phyloP scores from a whole-genome alignment of 2,329 filamentous ascomycete genomes.

The Aspergillus quadrilineatus region DNA sequence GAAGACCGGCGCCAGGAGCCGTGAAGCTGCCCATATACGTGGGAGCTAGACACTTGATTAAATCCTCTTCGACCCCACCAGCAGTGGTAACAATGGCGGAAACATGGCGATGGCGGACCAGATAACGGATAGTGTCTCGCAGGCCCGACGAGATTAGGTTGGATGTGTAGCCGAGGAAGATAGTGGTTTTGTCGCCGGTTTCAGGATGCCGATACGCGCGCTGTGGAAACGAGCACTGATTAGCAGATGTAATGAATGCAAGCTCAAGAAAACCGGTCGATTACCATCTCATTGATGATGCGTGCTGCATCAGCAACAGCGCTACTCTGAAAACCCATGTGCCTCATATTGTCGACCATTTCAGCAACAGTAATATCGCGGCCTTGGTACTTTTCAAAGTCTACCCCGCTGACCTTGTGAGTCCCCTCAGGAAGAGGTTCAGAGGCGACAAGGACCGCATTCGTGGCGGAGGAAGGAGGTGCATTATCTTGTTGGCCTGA shows the following conservation, averaged over 20 bases:
- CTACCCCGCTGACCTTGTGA: constrained; percentile 83
- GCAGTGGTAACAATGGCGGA: constrained; percentile 93
- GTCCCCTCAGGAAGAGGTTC: constrained; percentile 68
- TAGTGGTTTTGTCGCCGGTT: constrained; percentile 76
- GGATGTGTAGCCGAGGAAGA: constrained; percentile 96
- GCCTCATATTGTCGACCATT: constrained; percentile 74
- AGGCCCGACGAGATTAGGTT: constrained; percentile 97
- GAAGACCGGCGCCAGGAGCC: constrained; percentile 72
- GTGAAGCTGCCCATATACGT: constrained; percentile 91
- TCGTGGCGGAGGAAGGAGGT: constrained; percentile 63
- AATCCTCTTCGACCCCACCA: constrained; percentile 92
- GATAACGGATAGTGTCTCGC: constrained; percentile 84
- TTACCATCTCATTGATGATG: constrained; percentile 94
- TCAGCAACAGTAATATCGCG: constrained; percentile 80
- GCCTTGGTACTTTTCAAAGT: constrained; percentile 76
- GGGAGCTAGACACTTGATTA: constrained; percentile 95
- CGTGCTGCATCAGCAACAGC: constrained; percentile 82
- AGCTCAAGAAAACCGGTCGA: background rate
- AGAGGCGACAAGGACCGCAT: constrained; percentile 82
- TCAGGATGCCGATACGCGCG: constrained; percentile 78
- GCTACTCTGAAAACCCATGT: constrained; percentile 82
- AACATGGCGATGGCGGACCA: constrained; percentile 89
- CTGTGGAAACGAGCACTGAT: constrained; percentile 33
- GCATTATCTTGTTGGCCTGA: constrained; percentile 17
- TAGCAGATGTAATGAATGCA: background rate